Evolutionary conservation across 31 red algal genomes (phyloP).

Genomic region (Asparagopsis taxiformis): DNA sequence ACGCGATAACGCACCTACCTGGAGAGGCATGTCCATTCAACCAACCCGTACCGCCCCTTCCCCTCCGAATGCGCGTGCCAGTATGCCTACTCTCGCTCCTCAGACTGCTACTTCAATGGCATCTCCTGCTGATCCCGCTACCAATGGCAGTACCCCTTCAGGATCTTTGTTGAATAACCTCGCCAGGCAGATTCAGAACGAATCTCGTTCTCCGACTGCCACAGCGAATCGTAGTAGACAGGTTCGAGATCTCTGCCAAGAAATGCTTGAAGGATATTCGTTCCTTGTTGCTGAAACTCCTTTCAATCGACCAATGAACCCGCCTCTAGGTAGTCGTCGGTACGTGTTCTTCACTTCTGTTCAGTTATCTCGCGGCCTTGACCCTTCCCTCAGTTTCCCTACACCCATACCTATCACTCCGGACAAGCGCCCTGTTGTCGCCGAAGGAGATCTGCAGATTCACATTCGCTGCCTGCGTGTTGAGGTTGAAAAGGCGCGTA

Average conservation of each 20-base stretch:
- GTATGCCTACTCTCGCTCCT: too few species aligned
- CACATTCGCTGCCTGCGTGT: slow-evolving; percentile 45
- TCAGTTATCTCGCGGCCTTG: slow-evolving; percentile 20
- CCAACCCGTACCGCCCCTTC: too few species aligned
- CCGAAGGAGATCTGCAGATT: slow-evolving; percentile 35
- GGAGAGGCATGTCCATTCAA: too few species aligned
- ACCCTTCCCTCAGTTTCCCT: slow-evolving; percentile 26
- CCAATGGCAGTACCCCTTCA: too few species aligned
- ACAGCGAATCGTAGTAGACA: slow-evolving; percentile 7
- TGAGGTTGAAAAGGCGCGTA: slow-evolving; percentile 10
- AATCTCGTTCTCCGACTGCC: too few species aligned
- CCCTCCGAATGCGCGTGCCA: too few species aligned
- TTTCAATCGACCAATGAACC: slow-evolving; percentile 27
- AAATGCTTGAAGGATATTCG: slow-evolving; percentile 11
- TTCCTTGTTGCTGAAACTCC: slow-evolving; percentile 39
- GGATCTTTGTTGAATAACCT: too few species aligned
- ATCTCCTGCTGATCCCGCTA: too few species aligned
- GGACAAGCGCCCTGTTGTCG: slow-evolving; percentile 4
- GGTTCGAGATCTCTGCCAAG: slow-evolving; percentile 21
- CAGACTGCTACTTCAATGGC: too few species aligned
- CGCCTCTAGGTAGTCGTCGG: slow-evolving; percentile 24
- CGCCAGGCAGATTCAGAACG: too few species aligned
- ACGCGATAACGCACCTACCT: too few species aligned
- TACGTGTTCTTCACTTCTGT: slow-evolving; percentile 22
- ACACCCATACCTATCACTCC: slow-evolving; percentile 21